A percentile compares a stretch with the other conserved stretches of the same genome.
These are phyloP conservation scores for Diutina pseudorugosa DNA, from an alignment of 1,139 yeast species.

Conservation along the genomic window DNA sequence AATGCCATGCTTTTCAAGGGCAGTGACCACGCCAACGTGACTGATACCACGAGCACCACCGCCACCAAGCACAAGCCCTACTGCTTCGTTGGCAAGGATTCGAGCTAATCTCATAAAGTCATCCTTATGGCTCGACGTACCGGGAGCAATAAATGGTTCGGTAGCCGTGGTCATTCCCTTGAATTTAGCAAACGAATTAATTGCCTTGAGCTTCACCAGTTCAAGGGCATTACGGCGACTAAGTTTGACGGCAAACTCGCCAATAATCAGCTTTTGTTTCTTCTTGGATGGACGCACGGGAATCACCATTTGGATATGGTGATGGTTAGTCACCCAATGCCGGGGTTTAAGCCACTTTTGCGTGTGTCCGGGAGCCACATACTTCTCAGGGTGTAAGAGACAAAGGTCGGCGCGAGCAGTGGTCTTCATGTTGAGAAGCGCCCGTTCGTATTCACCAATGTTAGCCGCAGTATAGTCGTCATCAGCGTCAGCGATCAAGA, in stretches of 20 bases:
- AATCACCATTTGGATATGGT: slow-evolving; percentile 63
- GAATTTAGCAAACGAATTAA: slow-evolving; percentile 15
- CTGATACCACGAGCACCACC: slow-evolving; percentile 96
- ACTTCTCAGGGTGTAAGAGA: slow-evolving; percentile 70
- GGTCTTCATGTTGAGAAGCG: slow-evolving; percentile 63
- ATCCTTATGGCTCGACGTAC: slow-evolving; percentile 41
- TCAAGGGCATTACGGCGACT: slow-evolving; percentile 21
- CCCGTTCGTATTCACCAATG: slow-evolving; percentile 76
- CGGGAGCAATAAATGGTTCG: neutral
- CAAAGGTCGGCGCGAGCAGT: slow-evolving; percentile 85
- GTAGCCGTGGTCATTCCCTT: slow-evolving; percentile 6
- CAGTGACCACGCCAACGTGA: slow-evolving; percentile 85
- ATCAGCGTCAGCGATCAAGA: slow-evolving; percentile 57
- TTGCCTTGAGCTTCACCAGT: slow-evolving; percentile 20
- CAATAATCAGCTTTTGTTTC: slow-evolving; percentile 14
- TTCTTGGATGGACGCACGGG: slow-evolving; percentile 10
- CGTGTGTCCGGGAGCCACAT: slow-evolving; percentile 77
- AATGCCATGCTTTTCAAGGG: slow-evolving; percentile 85
- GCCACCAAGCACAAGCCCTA: slow-evolving; percentile 90
- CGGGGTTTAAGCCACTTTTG: slow-evolving; percentile 75
- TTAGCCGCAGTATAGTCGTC: slow-evolving; percentile 51
- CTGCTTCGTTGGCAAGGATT: slow-evolving; percentile 81
- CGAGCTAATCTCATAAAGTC: slow-evolving; percentile 87
- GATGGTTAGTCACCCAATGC: slow-evolving; percentile 88
- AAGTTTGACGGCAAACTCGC: slow-evolving; percentile 28